phyloP scores from a whole-genome alignment of 495 filamentous ascomycete genomes.

The Amorphotheca resinae region DNA sequence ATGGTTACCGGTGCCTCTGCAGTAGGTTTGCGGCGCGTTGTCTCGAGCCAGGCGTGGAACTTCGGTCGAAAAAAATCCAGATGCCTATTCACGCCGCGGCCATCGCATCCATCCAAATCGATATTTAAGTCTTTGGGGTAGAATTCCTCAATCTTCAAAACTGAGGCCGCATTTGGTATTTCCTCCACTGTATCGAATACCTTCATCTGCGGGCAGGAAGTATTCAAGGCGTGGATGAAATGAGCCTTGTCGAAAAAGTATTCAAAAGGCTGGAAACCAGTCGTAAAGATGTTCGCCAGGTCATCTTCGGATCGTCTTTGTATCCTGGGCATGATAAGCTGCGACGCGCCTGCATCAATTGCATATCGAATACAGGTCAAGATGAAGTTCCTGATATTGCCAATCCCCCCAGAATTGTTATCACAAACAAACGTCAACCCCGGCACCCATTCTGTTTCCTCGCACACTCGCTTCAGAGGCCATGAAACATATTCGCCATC shows the following conservation, averaged over 20 bases:
- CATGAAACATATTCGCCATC: constrained; percentile 25
- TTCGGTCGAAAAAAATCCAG: constrained; percentile 28
- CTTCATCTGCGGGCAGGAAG: constrained; percentile 25
- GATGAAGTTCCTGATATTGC: constrained; percentile 41
- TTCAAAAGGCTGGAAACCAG: constrained; percentile 5
- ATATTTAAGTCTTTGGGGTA: constrained; percentile 30
- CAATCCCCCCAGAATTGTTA: constrained; percentile 39
- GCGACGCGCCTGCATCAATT: constrained; percentile 18
- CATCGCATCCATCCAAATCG: constrained; percentile 29
- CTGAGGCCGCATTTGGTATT: constrained; percentile 26
- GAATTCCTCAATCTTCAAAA: constrained; percentile 23
- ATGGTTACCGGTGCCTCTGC: constrained; percentile 6
- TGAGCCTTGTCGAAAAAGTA: constrained; percentile 19
- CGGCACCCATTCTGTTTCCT: constrained; percentile 25
- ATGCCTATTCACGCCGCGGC: constrained; percentile 31
- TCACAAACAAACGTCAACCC: constrained; percentile 35
- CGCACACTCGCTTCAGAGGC: constrained; percentile 33
- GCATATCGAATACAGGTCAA: constrained; percentile 23
- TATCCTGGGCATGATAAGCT: constrained; percentile 16
- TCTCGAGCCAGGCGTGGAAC: constrained; percentile 10
- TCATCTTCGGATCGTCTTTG: constrained; percentile 8
- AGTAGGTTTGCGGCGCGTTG: constrained; percentile 1
- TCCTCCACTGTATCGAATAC: constrained; percentile 25
- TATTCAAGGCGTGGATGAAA: constrained; percentile 8
- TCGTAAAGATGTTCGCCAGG: constrained; percentile 14